These are phyloP conservation scores for Penicillium sp. DNA, from an alignment of 2,329 filamentous ascomycete species.

Conservation along the genomic window DNA sequence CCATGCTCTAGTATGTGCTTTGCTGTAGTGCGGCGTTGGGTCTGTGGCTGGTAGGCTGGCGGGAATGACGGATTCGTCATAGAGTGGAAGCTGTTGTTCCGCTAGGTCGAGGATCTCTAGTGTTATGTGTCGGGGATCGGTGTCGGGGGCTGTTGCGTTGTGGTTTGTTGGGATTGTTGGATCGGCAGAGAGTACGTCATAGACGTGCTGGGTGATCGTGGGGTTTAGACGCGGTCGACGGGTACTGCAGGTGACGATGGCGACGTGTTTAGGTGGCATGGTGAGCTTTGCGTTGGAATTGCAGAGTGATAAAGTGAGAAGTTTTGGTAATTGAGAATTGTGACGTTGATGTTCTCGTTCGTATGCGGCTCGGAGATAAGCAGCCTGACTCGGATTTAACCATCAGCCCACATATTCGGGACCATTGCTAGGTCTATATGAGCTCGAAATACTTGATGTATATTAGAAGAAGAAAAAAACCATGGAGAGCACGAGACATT, in stretches of 20 bases:
- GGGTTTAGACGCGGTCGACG: conserved; percentile 39
- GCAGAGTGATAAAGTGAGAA: background rate
- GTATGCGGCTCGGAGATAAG: background rate
- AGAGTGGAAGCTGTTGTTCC: conserved; percentile 38
- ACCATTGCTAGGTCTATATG: too few species aligned
- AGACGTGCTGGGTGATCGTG: conserved; percentile 35
- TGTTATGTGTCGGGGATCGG: conserved; percentile 20
- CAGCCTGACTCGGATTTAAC: too few species aligned
- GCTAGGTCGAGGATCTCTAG: conserved; percentile 36
- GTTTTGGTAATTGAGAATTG: too few species aligned
- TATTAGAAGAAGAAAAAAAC: too few species aligned
- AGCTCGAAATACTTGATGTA: too few species aligned
- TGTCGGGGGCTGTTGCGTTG: conserved; percentile 6
- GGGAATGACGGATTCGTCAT: conserved; percentile 42
- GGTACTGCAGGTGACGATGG: conserved; percentile 39
- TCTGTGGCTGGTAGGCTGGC: conserved; percentile 31
- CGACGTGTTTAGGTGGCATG: conserved; percentile 31
- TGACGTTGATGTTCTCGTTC: too few species aligned
- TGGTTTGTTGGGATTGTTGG: conserved; percentile 18
- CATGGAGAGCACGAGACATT: too few species aligned
- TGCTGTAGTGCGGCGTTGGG: conserved; percentile 34
- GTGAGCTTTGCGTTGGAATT: background rate
- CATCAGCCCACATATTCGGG: too few species aligned
- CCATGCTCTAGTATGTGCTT: conserved; percentile 42
- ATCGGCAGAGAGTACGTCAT: conserved; percentile 25